Percentiles rank a stretch among this genome's conserved stretches.
phyloP scores from a whole-genome alignment of 345 rosid species.

The Citrus unshiu region DNA sequence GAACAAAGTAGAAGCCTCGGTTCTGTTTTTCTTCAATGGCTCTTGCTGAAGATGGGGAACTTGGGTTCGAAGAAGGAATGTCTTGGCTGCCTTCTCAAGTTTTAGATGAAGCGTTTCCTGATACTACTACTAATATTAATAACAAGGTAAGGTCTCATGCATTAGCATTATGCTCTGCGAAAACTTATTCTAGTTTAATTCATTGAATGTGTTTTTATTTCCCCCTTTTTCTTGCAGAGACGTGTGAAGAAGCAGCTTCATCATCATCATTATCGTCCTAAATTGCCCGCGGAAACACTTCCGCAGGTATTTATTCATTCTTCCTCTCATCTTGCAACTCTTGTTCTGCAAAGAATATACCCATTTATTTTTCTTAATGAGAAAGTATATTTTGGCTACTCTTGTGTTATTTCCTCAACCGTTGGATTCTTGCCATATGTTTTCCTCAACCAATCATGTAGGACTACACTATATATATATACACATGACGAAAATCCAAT shows the following conservation, averaged over 20 bases:
- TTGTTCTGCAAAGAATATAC: background rate
- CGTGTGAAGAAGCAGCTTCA: constrained; percentile 1
- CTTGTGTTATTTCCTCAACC: too few species aligned
- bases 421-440: too few species aligned
- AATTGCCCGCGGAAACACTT: constrained; percentile 18
- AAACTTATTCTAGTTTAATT: background rate
- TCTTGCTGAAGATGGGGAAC: constrained; percentile 31
- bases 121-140: constrained; percentile 22
- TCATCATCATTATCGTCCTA: constrained; percentile 5
- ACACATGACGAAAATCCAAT: too few species aligned
- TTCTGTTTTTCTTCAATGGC: constrained; percentile 19
- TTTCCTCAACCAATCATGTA: too few species aligned
- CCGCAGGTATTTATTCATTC: constrained; percentile 13
- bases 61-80: constrained; percentile 45
- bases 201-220: background rate
- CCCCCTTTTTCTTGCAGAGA: constrained; percentile 7
- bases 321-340: background rate
- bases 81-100: constrained; percentile 50
- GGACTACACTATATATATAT: too few species aligned
- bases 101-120: constrained; percentile 41
- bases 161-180: constrained; percentile 1
- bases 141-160: constrained; percentile 19
- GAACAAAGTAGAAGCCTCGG: constrained; percentile 2
- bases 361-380: background rate
- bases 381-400: too few species aligned